phyloP scores from a whole-genome alignment of 163 green algal genomes.

The Volvox carteri region DNA sequence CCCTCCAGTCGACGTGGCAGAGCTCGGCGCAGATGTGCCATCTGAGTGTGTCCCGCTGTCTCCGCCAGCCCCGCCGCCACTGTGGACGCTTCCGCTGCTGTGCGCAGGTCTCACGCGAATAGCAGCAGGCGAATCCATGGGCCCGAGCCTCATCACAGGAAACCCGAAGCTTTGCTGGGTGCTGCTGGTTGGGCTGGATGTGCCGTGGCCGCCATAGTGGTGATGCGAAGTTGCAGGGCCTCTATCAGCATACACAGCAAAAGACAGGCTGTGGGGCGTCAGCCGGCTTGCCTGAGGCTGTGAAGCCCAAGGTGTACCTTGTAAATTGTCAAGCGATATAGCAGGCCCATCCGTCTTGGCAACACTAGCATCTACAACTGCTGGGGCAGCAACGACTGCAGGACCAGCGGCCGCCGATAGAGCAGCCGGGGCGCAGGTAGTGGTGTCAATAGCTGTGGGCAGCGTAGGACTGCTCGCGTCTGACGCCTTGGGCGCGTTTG shows the following conservation, averaged over 20 bases:
- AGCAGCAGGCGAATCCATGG: slow-evolving; percentile 10
- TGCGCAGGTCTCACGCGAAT: not conserved
- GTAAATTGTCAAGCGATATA: not conserved
- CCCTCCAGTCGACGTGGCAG: not conserved
- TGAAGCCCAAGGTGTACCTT: not conserved
- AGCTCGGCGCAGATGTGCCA: slow-evolving; percentile 4
- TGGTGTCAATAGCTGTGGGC: not conserved
- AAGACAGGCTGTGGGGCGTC: slow-evolving; percentile 30
- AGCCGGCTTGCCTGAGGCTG: not conserved
- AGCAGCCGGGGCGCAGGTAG: not conserved
- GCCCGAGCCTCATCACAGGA: not conserved
- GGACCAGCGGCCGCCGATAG: not conserved
- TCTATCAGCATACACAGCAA: slow-evolving; percentile 5
- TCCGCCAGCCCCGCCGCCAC: not conserved
- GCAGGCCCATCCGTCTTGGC: not conserved
- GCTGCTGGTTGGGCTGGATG: not conserved
- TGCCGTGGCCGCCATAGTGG: not conserved
- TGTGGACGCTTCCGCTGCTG: not conserved
- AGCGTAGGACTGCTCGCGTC: not conserved
- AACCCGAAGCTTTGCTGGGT: slow-evolving; percentile 27
- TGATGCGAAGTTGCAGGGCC: not conserved
- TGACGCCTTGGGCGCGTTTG: not conserved
- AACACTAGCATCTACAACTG: not conserved
- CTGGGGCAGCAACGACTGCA: not conserved
- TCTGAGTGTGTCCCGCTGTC: not conserved